Evolutionary conservation across 805 yeast species (phyloP).

Genomic region (Kluyveromyces wickerhamii): DNA sequence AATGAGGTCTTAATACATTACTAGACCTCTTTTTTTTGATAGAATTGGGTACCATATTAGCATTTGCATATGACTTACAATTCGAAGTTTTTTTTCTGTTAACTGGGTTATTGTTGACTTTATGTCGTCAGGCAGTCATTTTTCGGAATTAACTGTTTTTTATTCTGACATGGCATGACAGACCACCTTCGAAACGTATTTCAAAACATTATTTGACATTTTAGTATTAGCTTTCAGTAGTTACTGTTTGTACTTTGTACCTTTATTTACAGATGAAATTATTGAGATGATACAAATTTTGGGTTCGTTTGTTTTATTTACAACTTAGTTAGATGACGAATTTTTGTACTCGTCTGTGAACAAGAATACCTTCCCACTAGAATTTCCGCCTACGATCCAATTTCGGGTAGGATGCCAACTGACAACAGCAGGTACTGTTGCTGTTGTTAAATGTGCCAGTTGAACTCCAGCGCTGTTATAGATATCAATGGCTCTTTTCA

Average conservation of each 20-base stretch:
- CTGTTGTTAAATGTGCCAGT: conserved; percentile 68
- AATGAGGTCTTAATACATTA: background rate
- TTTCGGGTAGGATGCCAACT: conserved; percentile 77
- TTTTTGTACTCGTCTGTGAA: conserved; percentile 30
- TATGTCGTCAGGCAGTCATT: too few relatives aligned
- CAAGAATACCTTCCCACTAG: conserved; percentile 81
- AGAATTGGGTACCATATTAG: conserved; percentile 7
- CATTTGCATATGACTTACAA: conserved; percentile 1
- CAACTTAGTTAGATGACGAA: too few relatives aligned
- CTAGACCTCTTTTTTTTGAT: conserved; percentile 10
- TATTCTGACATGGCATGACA: background rate
- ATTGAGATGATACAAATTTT: too few relatives aligned
- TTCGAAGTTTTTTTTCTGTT: conserved; percentile 9
- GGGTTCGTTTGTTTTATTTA: too few relatives aligned
- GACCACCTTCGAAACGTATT: background rate
- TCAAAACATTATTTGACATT: conserved; percentile 1
- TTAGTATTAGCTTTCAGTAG: too few relatives aligned
- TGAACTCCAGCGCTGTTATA: conserved; percentile 71
- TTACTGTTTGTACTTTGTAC: too few relatives aligned
- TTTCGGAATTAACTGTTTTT: too few relatives aligned
- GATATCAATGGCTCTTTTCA: conserved; percentile 82
- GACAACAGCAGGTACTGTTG: conserved; percentile 90
- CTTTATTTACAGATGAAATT: too few relatives aligned
- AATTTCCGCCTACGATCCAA: conserved; percentile 91
- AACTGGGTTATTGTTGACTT: conserved; percentile 5